Conservation (phyloP, 2,329 filamentous ascomycete species). For the Epichloe typhina region DNA sequence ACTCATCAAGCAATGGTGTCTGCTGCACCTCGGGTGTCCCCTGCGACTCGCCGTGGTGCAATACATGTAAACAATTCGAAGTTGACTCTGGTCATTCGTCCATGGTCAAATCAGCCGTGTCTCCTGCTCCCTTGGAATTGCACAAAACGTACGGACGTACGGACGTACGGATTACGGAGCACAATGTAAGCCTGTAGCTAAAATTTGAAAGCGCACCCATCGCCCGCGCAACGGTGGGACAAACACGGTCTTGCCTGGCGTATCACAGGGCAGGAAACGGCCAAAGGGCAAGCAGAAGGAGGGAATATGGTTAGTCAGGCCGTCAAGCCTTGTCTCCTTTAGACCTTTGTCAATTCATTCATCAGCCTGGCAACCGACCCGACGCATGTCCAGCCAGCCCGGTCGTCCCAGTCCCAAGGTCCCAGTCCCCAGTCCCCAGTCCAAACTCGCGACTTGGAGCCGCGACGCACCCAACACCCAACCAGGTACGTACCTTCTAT, state of each 20-base stretch:
- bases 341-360: not conserved
- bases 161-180: too few relatives aligned
- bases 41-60: not conserved
- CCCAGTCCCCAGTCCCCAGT: not conserved
- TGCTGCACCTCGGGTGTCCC: not conserved
- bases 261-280: conserved; percentile 2
- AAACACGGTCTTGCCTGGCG: conserved; percentile 4
- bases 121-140: conserved; percentile 1
- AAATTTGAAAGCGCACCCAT: not conserved
- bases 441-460: conserved; percentile 5
- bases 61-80: too few relatives aligned
- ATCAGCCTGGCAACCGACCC: conserved; percentile 7
- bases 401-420: not conserved
- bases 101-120: not conserved
- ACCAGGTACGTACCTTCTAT: conserved; percentile 7
- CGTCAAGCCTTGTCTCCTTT: not conserved
- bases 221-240: conserved; percentile 7
- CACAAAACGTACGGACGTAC: not conserved
- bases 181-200: not conserved
- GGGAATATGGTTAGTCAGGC: not conserved
- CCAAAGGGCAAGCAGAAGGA: not conserved
- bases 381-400: too few relatives aligned
- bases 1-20: not conserved
- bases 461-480: conserved; percentile 4
- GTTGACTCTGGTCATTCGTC: too few relatives aligned